Evolutionary conservation across 345 rosid genomes (phyloP).

Genomic region (Sonneratia alba): DNA sequence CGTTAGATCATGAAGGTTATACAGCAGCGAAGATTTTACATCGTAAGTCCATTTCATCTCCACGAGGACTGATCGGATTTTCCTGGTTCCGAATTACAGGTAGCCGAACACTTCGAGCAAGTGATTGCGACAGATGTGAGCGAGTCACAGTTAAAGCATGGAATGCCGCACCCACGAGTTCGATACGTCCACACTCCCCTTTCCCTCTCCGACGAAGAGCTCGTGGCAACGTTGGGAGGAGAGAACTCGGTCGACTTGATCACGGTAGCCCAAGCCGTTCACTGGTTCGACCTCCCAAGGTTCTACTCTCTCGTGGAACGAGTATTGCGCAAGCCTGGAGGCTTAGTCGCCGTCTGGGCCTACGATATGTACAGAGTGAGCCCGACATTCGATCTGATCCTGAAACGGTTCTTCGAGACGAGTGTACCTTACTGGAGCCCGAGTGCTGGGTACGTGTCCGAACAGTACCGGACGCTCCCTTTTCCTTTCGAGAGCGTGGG

Average conservation of each 20-base stretch:
- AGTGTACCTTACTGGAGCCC: slow-evolving; percentile 36
- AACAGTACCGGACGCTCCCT: slow-evolving; percentile 37
- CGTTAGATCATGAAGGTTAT: no score
- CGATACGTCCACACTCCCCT: slow-evolving; percentile 37
- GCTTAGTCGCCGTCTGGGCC: slow-evolving; percentile 47
- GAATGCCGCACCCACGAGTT: slow-evolving; percentile 29
- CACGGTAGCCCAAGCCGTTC: slow-evolving; percentile 44
- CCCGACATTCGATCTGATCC: slow-evolving; percentile 37
- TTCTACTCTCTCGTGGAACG: slow-evolving; percentile 40
- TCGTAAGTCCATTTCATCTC: no score
- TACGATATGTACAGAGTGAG: slow-evolving; percentile 28
- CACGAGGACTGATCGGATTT: not conserved
- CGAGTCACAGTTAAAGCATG: slow-evolving; percentile 34
- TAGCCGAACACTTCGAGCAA: slow-evolving; percentile 40
- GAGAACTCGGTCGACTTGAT: slow-evolving; percentile 50
- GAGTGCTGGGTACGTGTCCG: slow-evolving; percentile 16
- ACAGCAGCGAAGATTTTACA: no score
- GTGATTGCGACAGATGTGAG: slow-evolving; percentile 45
- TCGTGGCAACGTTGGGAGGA: slow-evolving; percentile 32
- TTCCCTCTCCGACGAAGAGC: slow-evolving; percentile 36
- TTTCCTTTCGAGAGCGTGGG: slow-evolving; percentile 54
- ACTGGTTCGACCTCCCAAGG: slow-evolving; percentile 56
- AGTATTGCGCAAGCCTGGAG: slow-evolving; percentile 52
- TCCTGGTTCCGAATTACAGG: slow-evolving; percentile 15
- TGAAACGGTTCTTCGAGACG: slow-evolving; percentile 28